A percentile compares a stretch with the other conserved stretches of the same genome.
phyloP scores from a whole-genome alignment of 257 asterid genomes.

The Nicotiana undulata region DNA sequence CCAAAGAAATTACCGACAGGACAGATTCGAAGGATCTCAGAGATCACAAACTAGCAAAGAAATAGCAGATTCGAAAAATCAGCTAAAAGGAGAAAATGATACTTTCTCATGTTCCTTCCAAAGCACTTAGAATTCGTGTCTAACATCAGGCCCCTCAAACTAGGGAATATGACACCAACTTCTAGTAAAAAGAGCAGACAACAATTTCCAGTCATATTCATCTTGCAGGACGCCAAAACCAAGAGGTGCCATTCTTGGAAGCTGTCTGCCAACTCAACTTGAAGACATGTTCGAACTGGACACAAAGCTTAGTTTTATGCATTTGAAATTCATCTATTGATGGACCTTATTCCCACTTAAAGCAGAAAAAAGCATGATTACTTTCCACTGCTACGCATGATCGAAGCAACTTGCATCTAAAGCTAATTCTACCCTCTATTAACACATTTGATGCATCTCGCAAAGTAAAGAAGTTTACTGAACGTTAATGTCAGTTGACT shows the following conservation, averaged over 20 bases:
- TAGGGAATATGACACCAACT: not conserved
- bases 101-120: not conserved
- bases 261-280: conserved; percentile 3
- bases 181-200: not conserved
- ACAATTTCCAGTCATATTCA: not conserved
- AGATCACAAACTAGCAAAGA: not conserved
- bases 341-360: not conserved
- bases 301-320: not conserved
- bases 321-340: not conserved
- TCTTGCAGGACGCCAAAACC: not conserved
- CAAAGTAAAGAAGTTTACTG: not conserved
- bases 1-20: not conserved
- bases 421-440: not conserved
- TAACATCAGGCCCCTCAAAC: not conserved
- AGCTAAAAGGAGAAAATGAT: not conserved
- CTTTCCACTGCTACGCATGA: not conserved
- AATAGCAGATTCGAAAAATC: not conserved
- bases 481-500: not conserved
- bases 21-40: not conserved
- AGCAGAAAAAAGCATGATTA: not conserved
- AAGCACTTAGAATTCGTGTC: not conserved
- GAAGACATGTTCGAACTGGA: not conserved
- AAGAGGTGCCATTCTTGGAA: conserved; percentile 1
- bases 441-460: not conserved
- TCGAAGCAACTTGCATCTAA: not conserved